phyloP scores from a whole-genome alignment of 805 yeast genomes.

The Candida nemodendra region DNA sequence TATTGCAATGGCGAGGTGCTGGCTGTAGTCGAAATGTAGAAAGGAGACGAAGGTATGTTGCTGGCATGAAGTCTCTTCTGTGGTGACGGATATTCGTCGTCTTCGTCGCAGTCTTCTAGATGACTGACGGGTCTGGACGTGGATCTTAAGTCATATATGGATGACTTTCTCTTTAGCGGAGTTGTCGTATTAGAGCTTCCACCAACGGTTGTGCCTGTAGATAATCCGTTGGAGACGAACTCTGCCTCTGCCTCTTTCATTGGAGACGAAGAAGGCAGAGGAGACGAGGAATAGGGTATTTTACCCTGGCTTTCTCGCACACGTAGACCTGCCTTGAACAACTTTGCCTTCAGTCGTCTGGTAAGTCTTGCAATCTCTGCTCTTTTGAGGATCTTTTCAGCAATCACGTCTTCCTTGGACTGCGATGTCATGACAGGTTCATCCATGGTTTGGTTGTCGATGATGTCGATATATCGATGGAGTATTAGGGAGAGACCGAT shows the following conservation, averaged over 20 bases:
- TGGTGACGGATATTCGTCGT: conserved; percentile 26
- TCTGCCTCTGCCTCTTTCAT: conserved; percentile 1
- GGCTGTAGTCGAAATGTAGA: conserved; percentile 20
- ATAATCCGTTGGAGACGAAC: background rate
- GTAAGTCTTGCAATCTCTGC: conserved; percentile 47
- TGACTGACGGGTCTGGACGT: conserved; percentile 5
- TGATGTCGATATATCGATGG: no score
- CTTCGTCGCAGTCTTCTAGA: conserved; percentile 8
- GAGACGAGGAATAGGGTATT: conserved; percentile 10
- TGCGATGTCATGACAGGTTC: conserved; percentile 4
- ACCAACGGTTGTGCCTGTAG: background rate
- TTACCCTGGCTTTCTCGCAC: conserved; percentile 33
- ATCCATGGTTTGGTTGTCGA: background rate
- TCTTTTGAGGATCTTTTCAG: conserved; percentile 43
- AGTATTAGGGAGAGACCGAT: no score
- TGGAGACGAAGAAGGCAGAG: conserved; percentile 21
- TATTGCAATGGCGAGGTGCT: conserved; percentile 16
- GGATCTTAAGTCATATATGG: conserved; percentile 14
- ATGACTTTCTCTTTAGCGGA: conserved; percentile 29
- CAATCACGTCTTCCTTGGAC: conserved; percentile 39
- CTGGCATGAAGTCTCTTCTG: conserved; percentile 25
- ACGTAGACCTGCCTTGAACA: conserved; percentile 40
- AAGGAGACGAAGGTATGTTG: conserved; percentile 32
- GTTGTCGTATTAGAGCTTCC: conserved; percentile 16
- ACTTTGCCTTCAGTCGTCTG: conserved; percentile 40